Conservation (phyloP, 495 filamentous ascomycete species). For the Tuber indicum region DNA sequence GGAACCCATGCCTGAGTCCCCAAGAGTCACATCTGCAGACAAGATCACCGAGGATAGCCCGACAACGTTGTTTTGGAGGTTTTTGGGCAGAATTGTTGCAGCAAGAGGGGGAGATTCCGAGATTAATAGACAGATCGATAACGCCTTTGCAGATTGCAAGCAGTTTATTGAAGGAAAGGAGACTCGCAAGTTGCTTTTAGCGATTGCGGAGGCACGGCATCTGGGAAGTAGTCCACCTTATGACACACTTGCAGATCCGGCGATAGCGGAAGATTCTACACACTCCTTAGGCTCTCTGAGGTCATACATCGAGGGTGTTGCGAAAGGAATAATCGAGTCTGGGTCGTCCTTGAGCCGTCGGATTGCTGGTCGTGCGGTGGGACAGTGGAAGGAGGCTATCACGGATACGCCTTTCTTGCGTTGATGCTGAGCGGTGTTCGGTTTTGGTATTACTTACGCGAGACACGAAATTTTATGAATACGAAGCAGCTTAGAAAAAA, state of each 20-base stretch:
- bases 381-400: conserved; percentile 29
- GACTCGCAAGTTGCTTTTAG: conserved; percentile 27
- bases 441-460: conserved; percentile 3
- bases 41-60: conserved; percentile 11
- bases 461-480: conserved; percentile 6
- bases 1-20: conserved; percentile 13
- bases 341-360: conserved; percentile 28
- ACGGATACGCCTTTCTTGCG: conserved; percentile 34
- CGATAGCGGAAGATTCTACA: conserved; percentile 29
- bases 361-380: conserved; percentile 39
- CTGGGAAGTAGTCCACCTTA: conserved; percentile 24
- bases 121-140: conserved; percentile 22
- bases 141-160: conserved; percentile 22
- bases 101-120: conserved; percentile 26
- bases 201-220: conserved; percentile 34
- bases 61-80: conserved; percentile 28
- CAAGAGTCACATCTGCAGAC: conserved; percentile 8
- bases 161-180: conserved; percentile 25
- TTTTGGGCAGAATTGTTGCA: conserved; percentile 22
- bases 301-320: conserved; percentile 26
- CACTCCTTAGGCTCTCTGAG: conserved; percentile 8
- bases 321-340: conserved; percentile 3
- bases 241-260: conserved; percentile 11
- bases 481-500: conserved; percentile 6
- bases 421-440: conserved; percentile 6